Conservation (phyloP, 2,329 filamentous ascomycete species). For the Aspergillus ustus region DNA sequence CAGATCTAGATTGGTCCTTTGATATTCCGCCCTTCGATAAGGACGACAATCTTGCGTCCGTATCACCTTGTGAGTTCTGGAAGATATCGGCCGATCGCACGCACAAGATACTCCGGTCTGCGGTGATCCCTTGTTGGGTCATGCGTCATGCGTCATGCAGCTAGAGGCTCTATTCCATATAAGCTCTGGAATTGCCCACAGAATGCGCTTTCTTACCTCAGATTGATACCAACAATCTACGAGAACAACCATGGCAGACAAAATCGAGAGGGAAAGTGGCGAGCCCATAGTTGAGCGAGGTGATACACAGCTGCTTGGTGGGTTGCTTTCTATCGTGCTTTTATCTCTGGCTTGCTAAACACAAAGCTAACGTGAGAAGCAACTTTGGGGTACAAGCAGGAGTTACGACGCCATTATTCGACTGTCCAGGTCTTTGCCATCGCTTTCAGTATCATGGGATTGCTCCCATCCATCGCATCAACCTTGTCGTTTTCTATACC, state of each 20-base stretch:
- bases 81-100: background rate
- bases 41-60: background rate
- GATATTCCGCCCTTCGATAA: conserved; percentile 9
- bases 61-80: background rate
- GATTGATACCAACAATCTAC: background rate
- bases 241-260: conserved; percentile 20
- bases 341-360: conserved; percentile 16
- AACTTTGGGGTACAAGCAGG: conserved; percentile 59
- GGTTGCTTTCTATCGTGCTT: background rate
- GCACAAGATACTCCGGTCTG: background rate
- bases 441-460: conserved; percentile 64
- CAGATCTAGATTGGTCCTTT: conserved; percentile 3
- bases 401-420: conserved; percentile 64
- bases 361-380: conserved; percentile 27
- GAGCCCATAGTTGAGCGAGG: conserved; percentile 18
- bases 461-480: conserved; percentile 64
- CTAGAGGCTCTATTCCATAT: background rate
- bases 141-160: conserved; percentile 3
- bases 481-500: conserved; percentile 63
- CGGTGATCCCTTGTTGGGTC: background rate
- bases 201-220: background rate
- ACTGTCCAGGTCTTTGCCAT: conserved; percentile 65
- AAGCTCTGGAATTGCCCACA: background rate
- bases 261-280: conserved; percentile 5
- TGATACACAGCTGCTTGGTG: conserved; percentile 27